phyloP scores from a whole-genome alignment of 345 rosid genomes.

The Schrenkiella parvula region DNA sequence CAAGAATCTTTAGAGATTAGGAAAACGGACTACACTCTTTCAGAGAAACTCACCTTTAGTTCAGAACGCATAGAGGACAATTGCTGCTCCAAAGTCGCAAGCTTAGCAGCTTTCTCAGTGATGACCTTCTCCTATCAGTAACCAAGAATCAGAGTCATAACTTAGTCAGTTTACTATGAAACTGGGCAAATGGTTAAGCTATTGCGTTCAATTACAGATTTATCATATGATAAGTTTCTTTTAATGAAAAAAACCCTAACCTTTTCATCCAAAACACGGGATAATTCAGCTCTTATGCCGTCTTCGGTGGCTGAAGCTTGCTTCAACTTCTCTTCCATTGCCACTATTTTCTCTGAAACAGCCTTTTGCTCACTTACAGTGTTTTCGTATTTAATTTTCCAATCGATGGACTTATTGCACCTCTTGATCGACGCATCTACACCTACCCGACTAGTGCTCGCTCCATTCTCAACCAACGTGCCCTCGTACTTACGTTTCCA shows the following conservation, averaged over 20 bases:
- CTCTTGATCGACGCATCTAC: conserved; percentile 9
- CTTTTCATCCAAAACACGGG: conserved; percentile 38
- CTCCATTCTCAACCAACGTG: conserved; percentile 27
- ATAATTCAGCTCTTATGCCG: conserved; percentile 30
- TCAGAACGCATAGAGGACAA: conserved; percentile 27
- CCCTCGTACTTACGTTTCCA: conserved; percentile 45
- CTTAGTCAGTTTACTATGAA: conserved; percentile 9
- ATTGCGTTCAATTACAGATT: not conserved
- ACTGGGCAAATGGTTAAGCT: not conserved
- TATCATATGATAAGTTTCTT: not conserved
- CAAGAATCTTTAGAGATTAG: not conserved
- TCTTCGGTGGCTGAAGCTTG: conserved; percentile 27
- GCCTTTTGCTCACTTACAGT: conserved; percentile 30
- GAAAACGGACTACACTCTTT: not conserved
- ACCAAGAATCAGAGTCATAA: conserved; percentile 4
- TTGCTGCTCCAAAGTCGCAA: conserved; percentile 34
- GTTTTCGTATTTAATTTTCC: conserved; percentile 43
- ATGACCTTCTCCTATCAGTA: conserved; percentile 38
- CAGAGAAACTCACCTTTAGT: conserved; percentile 35
- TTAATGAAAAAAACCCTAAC: conserved; percentile 9
- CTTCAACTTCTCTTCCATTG: conserved; percentile 25
- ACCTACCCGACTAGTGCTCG: conserved; percentile 5
- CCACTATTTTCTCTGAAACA: conserved; percentile 33
- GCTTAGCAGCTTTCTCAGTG: conserved; percentile 31
- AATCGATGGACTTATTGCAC: conserved; percentile 26